Base-by-base conservation (phyloP, 208 protist species). In the Herpetomonas muscarum region DNA sequence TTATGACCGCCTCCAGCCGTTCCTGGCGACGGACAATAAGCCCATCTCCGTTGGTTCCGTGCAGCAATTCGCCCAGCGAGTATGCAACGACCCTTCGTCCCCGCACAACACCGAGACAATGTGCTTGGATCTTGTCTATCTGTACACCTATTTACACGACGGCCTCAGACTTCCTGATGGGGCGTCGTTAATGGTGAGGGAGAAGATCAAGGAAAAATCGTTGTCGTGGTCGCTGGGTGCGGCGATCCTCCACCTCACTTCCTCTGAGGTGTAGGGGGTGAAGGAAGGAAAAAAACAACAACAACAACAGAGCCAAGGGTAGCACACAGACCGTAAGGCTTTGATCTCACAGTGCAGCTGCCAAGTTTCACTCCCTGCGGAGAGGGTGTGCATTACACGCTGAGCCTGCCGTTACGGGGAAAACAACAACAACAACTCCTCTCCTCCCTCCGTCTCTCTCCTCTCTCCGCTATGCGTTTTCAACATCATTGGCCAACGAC, bases 161-260 rank as follows among this genome's bases (percentile, higher is more conserved):
- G 79, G 75, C 0, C 64, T 90, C 4, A 76, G 75, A 1, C 71
- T 95, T n/a, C 7, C 15, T 1, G 80, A 89, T 41, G 31, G 55
- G 6, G 64, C 61, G 17, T 21, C 30, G 26, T 30, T 95, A 0
- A 36, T 51, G 1, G 76, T 92, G 29, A 74, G 62, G 1, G 75
- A 95, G 29, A 56, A 73, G 24, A 87, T 95, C 13, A 55, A 64
- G 22, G 78, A 72, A 7, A 61, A 74, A 25, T 68, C 81, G 9
- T 70, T 87, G 19, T 75, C 83, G 19, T 95, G 89, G 89, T 77
- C 81, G n/a, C 69, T 95, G 2, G 89, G 89, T 29, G 74, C 78
- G 13, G 89, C 81, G 12, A 69, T 95, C 1, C 41, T 64, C 6
- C 52, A 49, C 39, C 47, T 74, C 13, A n/a, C n/a, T n/a, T n/a